phyloP scores from a whole-genome alignment of 164 flowering plant genomes.

The Annona squamosa region DNA sequence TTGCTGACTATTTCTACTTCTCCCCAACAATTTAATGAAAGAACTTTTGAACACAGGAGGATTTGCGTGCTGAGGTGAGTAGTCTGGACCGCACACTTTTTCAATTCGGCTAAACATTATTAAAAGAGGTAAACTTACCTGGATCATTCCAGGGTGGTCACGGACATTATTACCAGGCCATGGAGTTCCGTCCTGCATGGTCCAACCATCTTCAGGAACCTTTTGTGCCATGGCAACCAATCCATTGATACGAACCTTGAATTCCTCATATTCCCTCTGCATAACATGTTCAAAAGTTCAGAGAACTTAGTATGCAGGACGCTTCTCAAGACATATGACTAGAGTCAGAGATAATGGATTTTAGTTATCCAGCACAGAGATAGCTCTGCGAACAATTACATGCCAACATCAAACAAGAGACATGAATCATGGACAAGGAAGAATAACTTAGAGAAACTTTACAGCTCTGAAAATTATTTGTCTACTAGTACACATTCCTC shows the following conservation, averaged over 20 bases:
- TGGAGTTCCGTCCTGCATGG: constrained; percentile 96
- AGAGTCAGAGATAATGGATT: too few relatives aligned
- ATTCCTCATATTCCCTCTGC: constrained; percentile 91
- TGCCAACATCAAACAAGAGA: too few relatives aligned
- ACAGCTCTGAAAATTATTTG: too few relatives aligned
- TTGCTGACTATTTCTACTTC: too few relatives aligned
- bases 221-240: constrained; percentile 74
- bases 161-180: constrained; percentile 95
- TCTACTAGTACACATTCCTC: too few relatives aligned
- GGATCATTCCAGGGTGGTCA: constrained; percentile 97
- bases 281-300: background rate
- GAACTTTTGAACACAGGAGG: background rate
- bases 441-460: too few relatives aligned
- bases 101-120: background rate
- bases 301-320: too few relatives aligned
- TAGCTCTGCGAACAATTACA: too few relatives aligned
- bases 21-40: background rate
- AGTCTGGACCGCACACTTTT: background rate
- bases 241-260: constrained; percentile 73
- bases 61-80: background rate
- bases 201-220: constrained; percentile 91
- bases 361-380: too few relatives aligned
- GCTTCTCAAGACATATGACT: too few relatives aligned
- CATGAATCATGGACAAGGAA: too few relatives aligned
- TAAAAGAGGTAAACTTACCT: constrained; percentile 30